These are phyloP conservation scores for Phylloporus sp. DNA, from an alignment of 768 basidiomycete genomes.

Conservation along the genomic window DNA sequence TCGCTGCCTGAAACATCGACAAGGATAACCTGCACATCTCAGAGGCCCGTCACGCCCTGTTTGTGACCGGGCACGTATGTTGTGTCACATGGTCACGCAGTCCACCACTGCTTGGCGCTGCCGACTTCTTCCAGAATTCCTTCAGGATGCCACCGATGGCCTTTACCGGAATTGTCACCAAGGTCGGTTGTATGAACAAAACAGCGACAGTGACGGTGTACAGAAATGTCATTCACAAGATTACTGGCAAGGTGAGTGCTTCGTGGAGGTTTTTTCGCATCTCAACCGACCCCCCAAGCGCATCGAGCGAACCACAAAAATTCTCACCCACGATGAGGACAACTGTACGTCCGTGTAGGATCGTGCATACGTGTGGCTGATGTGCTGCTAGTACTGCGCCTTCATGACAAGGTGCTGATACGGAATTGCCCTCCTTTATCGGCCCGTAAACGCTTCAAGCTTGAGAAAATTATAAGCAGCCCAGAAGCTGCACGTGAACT, in stretches of 20 bases:
- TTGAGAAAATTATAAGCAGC: conserved; percentile 63
- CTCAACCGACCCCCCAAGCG: conserved; percentile 39
- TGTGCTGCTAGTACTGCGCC: conserved; percentile 46
- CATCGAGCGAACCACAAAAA: conserved; percentile 73
- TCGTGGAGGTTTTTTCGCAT: background rate
- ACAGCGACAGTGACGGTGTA: conserved; percentile 82
- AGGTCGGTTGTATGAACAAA: conserved; percentile 78
- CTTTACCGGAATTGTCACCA: conserved; percentile 70
- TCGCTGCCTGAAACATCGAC: too few species aligned
- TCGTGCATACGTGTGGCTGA: conserved; percentile 4
- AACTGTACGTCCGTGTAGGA: conserved; percentile 47
- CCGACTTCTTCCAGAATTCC: background rate
- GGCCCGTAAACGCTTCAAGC: conserved; percentile 68
- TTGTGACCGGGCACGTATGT: too few species aligned
- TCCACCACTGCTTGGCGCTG: too few species aligned
- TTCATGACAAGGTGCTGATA: conserved; percentile 69
- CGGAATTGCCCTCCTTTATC: conserved; percentile 80
- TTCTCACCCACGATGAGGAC: conserved; percentile 66
- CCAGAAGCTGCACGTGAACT: conserved; percentile 58
- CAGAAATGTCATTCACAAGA: conserved; percentile 62
- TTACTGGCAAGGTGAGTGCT: conserved; percentile 67
- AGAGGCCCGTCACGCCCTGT: too few species aligned
- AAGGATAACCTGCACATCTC: too few species aligned
- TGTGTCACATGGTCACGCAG: too few species aligned
- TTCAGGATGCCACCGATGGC: conserved; percentile 70